phyloP scores from a whole-genome alignment of 441 rosid species.

The Erysimum cheiri region DNA sequence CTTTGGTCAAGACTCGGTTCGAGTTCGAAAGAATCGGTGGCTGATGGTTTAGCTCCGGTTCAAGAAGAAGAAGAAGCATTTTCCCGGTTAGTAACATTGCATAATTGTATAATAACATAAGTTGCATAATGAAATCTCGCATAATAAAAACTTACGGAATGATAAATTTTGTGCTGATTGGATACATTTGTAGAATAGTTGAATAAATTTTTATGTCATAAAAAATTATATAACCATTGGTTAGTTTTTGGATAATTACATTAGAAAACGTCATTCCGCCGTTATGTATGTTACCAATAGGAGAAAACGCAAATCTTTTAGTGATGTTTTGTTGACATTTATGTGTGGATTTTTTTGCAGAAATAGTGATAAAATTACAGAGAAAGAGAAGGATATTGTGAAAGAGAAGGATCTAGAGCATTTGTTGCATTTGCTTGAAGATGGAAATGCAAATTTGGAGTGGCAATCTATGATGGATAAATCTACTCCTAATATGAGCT shows the following conservation, averaged over 20 bases:
- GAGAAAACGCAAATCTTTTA: no score
- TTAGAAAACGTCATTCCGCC: no score
- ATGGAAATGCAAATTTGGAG: constrained; percentile 66
- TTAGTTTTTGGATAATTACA: no score
- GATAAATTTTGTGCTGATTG: no score
- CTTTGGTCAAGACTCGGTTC: constrained; percentile 65
- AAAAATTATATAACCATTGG: no score
- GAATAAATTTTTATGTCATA: no score
- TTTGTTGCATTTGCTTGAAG: constrained; percentile 73
- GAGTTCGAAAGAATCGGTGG: constrained; percentile 47
- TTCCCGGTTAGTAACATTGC: constrained; percentile 44
- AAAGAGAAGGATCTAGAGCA: constrained; percentile 81
- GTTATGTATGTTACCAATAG: no score
- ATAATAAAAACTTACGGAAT: no score
- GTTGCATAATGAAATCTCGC: no score
- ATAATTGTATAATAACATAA: no score
- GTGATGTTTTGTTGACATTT: not conserved
- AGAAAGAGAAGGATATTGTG: constrained; percentile 56
- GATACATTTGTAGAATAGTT: no score
- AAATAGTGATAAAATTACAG: constrained; percentile 39
- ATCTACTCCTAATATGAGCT: constrained; percentile 75
- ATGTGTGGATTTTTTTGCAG: constrained; percentile 39
- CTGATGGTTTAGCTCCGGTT: constrained; percentile 9
- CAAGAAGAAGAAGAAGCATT: constrained; percentile 34
- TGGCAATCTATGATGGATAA: constrained; percentile 93